Evolutionary conservation across 2,329 filamentous ascomycete species (phyloP).

Genomic region (Neofusicoccum laricinum): DNA sequence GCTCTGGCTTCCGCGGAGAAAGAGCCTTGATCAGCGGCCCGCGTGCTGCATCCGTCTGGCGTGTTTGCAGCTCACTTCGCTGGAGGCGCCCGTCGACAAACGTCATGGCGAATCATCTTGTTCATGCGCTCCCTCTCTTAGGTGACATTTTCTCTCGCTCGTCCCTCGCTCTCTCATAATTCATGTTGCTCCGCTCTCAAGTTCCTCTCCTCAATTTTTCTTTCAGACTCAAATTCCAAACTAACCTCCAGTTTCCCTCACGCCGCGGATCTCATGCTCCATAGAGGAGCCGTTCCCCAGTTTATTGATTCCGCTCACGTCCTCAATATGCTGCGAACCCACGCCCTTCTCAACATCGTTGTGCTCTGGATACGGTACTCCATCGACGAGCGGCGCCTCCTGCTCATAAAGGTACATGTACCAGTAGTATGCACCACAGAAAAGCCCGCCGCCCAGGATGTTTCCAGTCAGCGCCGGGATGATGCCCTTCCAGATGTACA

Average conservation of each 20-base stretch:
- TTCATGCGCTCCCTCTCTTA: background rate
- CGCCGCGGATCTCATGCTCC: background rate
- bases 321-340: background rate
- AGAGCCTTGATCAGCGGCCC: background rate
- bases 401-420: conserved; percentile 11
- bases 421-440: conserved; percentile 15
- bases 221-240: background rate
- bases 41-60: background rate
- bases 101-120: background rate
- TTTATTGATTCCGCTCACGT: background rate
- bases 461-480: conserved; percentile 26
- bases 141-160: background rate
- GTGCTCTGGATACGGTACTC: conserved; percentile 2
- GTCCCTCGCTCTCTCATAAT: background rate
- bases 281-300: background rate
- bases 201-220: background rate
- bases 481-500: conserved; percentile 31
- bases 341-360: background rate
- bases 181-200: background rate
- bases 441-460: conserved; percentile 22
- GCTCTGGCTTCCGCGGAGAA: background rate
- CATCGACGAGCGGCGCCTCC: conserved; percentile 5
- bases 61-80: background rate
- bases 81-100: background rate
- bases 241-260: background rate